These are phyloP conservation scores for Daldinia bambusicola DNA, from an alignment of 495 filamentous ascomycete genomes.

Conservation along the genomic window DNA sequence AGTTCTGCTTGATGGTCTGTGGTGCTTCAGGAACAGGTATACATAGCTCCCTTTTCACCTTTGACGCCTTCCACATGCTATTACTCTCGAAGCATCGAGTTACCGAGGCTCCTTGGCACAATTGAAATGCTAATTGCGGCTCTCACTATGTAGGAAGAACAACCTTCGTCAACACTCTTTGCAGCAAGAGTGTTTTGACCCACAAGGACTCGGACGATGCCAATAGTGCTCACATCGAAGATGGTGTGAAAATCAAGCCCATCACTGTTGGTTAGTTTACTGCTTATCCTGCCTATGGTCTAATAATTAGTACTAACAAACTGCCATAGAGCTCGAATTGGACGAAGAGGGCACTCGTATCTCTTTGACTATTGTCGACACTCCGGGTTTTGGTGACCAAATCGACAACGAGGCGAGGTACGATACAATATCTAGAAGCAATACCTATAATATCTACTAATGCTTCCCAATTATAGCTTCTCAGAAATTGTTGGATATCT, in stretches of 20 bases:
- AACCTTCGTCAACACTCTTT: conserved; percentile 99
- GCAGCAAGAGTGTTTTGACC: conserved; percentile 88
- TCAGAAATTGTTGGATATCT: conserved; percentile 96
- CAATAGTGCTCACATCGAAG: conserved; percentile 87
- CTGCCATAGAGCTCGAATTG: conserved; percentile 81
- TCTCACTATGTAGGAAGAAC: conserved; percentile 75
- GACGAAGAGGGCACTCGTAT: conserved; percentile 99
- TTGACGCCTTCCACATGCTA: conserved; percentile 28
- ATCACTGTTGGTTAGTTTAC: conserved; percentile 87
- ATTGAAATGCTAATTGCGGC: conserved; percentile 42
- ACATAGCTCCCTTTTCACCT: conserved; percentile 46
- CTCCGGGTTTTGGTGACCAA: conserved; percentile 97
- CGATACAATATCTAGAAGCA: conserved; percentile 35
- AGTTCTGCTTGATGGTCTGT: conserved; percentile 99
- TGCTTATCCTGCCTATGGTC: neutral
- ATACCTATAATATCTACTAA: conserved; percentile 23
- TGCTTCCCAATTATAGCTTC: conserved; percentile 69
- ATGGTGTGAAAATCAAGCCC: conserved; percentile 97
- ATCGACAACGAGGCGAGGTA: conserved; percentile 99
- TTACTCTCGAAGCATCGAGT: neutral
- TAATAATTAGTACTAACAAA: conserved; percentile 35
- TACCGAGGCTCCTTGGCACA: conserved; percentile 14
- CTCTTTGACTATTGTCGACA: conserved; percentile 97
- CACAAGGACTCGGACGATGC: conserved; percentile 93
- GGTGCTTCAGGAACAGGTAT: conserved; percentile 97